Percentiles rank a stretch among this genome's conserved stretches.
These are phyloP conservation scores for Lepraria neglecta DNA, from an alignment of 495 filamentous ascomycete species.

Conservation along the genomic window DNA sequence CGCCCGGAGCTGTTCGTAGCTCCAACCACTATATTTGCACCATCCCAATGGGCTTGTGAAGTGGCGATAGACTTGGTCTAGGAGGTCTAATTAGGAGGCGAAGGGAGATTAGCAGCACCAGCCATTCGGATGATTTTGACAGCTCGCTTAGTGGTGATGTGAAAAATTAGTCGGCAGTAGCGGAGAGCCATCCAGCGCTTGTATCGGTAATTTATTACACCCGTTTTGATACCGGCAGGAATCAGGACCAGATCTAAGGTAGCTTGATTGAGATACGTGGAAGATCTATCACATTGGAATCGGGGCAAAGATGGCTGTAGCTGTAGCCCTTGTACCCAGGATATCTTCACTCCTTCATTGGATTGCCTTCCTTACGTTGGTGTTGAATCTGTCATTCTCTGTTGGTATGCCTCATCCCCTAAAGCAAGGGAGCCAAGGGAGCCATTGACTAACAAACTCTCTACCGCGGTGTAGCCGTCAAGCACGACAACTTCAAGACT, in stretches of 20 bases:
- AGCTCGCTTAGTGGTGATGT: constrained; percentile 1
- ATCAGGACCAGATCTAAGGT: too few species aligned
- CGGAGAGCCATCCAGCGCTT: neutral
- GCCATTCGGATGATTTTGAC: neutral
- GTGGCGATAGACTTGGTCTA: neutral
- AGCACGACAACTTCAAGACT: constrained; percentile 93
- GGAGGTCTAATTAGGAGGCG: neutral
- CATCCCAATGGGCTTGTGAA: neutral
- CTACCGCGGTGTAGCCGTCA: constrained; percentile 51
- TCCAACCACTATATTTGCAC: neutral
- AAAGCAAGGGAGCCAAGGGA: neutral
- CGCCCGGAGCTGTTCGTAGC: constrained; percentile 3
- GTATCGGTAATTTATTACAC: neutral
- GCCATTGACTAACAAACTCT: neutral
- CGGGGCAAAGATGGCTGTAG: neutral
- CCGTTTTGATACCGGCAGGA: too few species aligned
- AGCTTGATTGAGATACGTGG: too few species aligned
- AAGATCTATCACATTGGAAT: too few species aligned
- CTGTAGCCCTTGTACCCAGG: neutral
- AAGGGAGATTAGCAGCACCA: neutral
- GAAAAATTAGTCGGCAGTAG: too few species aligned
- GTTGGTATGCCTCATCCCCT: constrained; percentile 3
- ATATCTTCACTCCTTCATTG: constrained; percentile 1
- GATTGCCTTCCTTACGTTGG: neutral
- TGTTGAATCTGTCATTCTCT: constrained; percentile 10